Evolutionary conservation across 176 grass and related monocot species (phyloP).

Genomic region (Luzula sylvatica): DNA sequence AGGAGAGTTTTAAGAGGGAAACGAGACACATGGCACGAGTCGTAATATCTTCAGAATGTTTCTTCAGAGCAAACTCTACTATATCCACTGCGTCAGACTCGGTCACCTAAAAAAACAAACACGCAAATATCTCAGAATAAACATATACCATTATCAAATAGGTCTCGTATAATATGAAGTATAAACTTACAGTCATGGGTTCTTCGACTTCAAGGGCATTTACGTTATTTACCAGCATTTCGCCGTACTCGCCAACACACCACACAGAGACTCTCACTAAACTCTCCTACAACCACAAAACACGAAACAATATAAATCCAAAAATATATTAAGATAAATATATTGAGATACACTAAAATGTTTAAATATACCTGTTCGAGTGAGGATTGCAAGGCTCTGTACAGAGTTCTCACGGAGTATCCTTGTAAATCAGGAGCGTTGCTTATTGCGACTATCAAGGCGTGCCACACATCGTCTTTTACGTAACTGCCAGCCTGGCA

Average conservation of each 20-base stretch:
- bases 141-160: background rate
- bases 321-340: slow-evolving; percentile 4
- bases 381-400: slow-evolving; percentile 58
- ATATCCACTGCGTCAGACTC: slow-evolving; percentile 95
- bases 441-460: slow-evolving; percentile 77
- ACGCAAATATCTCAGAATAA: too few species aligned
- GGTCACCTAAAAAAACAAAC: slow-evolving; percentile 72
- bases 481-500: slow-evolving; percentile 76
- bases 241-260: slow-evolving; percentile 98
- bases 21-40: slow-evolving; percentile 94
- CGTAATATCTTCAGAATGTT: slow-evolving; percentile 65
- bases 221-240: slow-evolving; percentile 95
- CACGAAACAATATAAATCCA: slow-evolving; percentile 19
- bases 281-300: slow-evolving; percentile 51
- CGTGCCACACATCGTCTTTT: slow-evolving; percentile 97
- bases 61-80: slow-evolving; percentile 61
- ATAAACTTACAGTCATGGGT: slow-evolving; percentile 65
- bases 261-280: slow-evolving; percentile 91
- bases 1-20: slow-evolving; percentile 90
- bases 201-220: slow-evolving; percentile 65
- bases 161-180: background rate
- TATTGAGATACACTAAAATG: slow-evolving; percentile 16
- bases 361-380: slow-evolving; percentile 55
- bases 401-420: slow-evolving; percentile 86
- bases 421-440: slow-evolving; percentile 96